Conservation (phyloP, 2,329 filamentous ascomycete species). For the Ophiostoma ips region DNA sequence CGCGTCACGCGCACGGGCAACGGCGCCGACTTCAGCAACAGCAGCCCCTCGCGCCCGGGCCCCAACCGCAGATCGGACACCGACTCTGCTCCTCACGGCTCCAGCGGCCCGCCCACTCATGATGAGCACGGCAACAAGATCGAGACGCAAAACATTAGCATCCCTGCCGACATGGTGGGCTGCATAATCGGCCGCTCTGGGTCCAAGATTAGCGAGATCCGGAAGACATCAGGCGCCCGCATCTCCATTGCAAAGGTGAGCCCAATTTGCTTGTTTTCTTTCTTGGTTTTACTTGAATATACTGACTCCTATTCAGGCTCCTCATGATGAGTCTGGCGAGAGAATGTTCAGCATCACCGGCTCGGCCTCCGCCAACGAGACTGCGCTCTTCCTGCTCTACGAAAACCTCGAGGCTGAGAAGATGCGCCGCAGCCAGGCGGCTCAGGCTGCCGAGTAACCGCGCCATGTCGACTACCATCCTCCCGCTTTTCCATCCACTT, state of each 20-base stretch:
- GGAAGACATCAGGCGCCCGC: conserved; percentile 87
- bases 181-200: conserved; percentile 95
- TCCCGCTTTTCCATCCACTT: conserved; percentile 8
- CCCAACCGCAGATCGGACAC: conserved; percentile 73
- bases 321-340: conserved; percentile 94
- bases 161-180: conserved; percentile 98
- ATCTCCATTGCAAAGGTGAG: conserved; percentile 88
- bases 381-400: conserved; percentile 88
- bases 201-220: conserved; percentile 97
- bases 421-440: conserved; percentile 74
- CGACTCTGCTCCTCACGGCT: conserved; percentile 65
- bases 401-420: conserved; percentile 99
- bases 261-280: background rate
- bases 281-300: background rate
- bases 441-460: conserved; percentile 35
- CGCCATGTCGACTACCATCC: background rate
- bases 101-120: conserved; percentile 73
- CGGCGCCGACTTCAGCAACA: conserved; percentile 92
- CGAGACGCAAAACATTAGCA: conserved; percentile 98
- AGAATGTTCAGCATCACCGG: conserved; percentile 99
- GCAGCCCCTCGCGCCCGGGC: conserved; percentile 42
- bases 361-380: conserved; percentile 84
- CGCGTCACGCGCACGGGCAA: conserved; percentile 93
- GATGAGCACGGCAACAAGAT: conserved; percentile 96
- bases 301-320: conserved; percentile 38